Conservation (phyloP, 805 yeast species). For the Candida corydali region DNA sequence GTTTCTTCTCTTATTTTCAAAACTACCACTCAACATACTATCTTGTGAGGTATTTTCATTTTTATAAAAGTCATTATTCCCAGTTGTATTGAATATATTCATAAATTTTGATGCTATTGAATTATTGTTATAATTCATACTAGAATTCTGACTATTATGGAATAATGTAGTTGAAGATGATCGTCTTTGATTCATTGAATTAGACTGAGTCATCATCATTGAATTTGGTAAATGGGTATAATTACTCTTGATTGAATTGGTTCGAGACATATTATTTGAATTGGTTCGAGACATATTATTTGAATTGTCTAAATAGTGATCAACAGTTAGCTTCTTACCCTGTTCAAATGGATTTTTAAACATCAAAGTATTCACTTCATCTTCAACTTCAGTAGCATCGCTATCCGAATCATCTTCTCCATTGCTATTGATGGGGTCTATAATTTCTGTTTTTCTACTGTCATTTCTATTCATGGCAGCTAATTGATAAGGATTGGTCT, state of each 20-base stretch:
- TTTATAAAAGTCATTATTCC: background rate
- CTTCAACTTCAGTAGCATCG: constrained; percentile 9
- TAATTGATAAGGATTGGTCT: constrained; percentile 6
- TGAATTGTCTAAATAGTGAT: background rate
- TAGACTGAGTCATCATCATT: constrained; percentile 1
- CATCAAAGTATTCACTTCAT: constrained; percentile 7
- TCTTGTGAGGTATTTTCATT: background rate
- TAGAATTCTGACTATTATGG: constrained; percentile 3
- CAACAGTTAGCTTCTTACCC: constrained; percentile 3
- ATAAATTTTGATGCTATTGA: constrained; percentile 19
- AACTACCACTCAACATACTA: background rate
- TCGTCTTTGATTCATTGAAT: constrained; percentile 4
- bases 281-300: background rate
- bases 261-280: background rate
- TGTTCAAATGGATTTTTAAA: constrained; percentile 6
- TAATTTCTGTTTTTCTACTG: background rate
- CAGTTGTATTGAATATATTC: constrained; percentile 13
- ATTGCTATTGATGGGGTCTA: too few species aligned
- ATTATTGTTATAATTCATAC: constrained; percentile 8
- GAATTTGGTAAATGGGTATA: background rate
- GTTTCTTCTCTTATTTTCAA: constrained; percentile 2
- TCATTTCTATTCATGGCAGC: background rate
- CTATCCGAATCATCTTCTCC: constrained; percentile 5
- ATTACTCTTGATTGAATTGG: background rate
- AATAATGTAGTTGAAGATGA: constrained; percentile 7